Base-by-base conservation (phyloP, 2,329 filamentous ascomycete genomes). In the Juglanconis oblonga region DNA sequence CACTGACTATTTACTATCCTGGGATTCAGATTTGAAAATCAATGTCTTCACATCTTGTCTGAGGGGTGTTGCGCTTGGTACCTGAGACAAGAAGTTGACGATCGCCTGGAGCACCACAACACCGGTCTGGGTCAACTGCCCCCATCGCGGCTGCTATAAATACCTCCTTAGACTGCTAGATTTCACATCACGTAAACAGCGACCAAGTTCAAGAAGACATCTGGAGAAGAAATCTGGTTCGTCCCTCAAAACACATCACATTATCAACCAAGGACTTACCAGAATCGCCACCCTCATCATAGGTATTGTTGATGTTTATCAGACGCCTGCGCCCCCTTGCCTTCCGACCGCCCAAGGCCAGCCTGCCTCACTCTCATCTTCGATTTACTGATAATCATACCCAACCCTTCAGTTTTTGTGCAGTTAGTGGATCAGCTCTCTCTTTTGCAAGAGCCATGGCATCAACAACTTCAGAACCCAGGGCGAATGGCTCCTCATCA, bases 401-500 rank as follows among this genome's bases (percentile, higher is more conserved):
- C 42, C 3, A 24, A 45, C 42, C 8, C n/a, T 45, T 45, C n/a
- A 13, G 8, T 9, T 17, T 45, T 3, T 2, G 33, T 24, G 24
- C 13, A 44, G 17, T n/a, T 2, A 5, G 4, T 10, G 33, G 3
- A 50, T 24, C 29, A 33, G 4, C 42, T 31, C 8, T 38, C 17
- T 33, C 36, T n/a, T 17, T 7, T 10, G 24, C 35, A 42, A 51
- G 9, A 31, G 33, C 3, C 24, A 63, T 63, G 62, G 51, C 59
- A 40, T 47, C 62, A 10, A 51, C 33, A 14, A 17, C 57, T 33
- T 29, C 52, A 40, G 45, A 38, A 4, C 36, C 47, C 36, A 35
- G 24, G 14, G 29, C 14, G 14, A 59, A 63, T 51, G 59, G 52
- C 36, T 47, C 4, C 40, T 13, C 64, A 38, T 38, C 62, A 24